Percentiles rank a stretch among this genome's conserved stretches.
Evolutionary conservation across 257 asterid genomes (phyloP).

Genomic region (Voacanga thouarsii): DNA sequence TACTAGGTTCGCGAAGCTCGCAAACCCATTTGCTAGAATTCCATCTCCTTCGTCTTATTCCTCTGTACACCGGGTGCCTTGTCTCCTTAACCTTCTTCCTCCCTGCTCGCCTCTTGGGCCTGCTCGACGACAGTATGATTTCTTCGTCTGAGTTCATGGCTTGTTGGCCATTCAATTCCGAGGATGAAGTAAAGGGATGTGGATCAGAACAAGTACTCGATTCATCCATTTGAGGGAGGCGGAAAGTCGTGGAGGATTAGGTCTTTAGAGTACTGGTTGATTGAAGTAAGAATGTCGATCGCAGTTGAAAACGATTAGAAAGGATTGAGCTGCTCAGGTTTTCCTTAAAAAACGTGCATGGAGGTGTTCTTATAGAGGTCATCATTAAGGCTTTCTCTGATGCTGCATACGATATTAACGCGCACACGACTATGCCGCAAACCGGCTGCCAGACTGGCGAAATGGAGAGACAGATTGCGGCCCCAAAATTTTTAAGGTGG

Average conservation of each 20-base stretch:
- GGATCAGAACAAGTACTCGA: neutral
- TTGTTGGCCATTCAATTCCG: neutral
- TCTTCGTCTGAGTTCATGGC: constrained; percentile 17
- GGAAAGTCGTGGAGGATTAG: neutral
- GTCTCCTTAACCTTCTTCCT: constrained; percentile 40
- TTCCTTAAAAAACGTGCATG: too few species aligned
- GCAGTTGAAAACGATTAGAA: neutral
- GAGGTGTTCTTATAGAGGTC: neutral
- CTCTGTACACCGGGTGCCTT: constrained; percentile 37
- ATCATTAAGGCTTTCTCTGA: too few species aligned
- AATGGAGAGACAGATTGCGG: neutral
- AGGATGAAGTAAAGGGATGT: neutral
- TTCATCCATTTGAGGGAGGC: neutral
- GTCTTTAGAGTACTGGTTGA: too few species aligned
- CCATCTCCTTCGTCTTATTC: constrained; percentile 33
- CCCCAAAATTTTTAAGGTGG: neutral
- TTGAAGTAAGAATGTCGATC: too few species aligned
- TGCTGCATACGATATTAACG: neutral
- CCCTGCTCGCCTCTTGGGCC: constrained; percentile 32
- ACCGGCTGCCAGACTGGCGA: neutral
- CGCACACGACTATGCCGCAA: neutral
- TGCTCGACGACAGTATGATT: constrained; percentile 20
- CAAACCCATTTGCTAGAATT: constrained; percentile 37
- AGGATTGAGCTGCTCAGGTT: too few species aligned
- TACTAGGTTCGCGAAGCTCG: constrained; percentile 52